Percentiles rank a stretch among this genome's conserved stretches.
Conservation (phyloP, 768 basidiomycete genomes). For the Lentinus brumalis region DNA sequence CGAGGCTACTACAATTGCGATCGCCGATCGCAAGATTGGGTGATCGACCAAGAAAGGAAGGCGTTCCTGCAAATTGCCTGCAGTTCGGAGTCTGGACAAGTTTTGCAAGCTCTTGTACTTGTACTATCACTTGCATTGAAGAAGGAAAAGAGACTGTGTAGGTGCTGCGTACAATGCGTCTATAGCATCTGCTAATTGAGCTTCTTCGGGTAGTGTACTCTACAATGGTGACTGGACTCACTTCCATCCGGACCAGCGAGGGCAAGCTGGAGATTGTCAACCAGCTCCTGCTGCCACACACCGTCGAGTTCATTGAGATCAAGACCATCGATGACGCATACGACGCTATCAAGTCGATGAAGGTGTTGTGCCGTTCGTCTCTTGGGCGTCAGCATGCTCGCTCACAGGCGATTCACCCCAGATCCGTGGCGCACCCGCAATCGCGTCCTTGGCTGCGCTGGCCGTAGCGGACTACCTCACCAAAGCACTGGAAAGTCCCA, state of each 20-base stretch:
- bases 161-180: no score
- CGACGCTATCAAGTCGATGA: slow-evolving; percentile 96
- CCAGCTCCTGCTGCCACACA: slow-evolving; percentile 84
- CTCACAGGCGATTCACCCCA: slow-evolving; percentile 24
- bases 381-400: neutral
- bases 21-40: slow-evolving; percentile 9
- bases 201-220: no score
- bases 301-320: slow-evolving; percentile 63
- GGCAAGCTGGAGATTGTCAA: slow-evolving; percentile 83
- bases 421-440: slow-evolving; percentile 94
- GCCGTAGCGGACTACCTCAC: slow-evolving; percentile 69
- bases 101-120: no score
- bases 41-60: slow-evolving; percentile 10
- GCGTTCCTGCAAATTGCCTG: slow-evolving; percentile 7
- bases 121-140: no score
- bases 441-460: slow-evolving; percentile 88
- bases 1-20: slow-evolving; percentile 9
- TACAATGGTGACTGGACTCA: slow-evolving; percentile 25
- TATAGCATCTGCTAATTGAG: no score
- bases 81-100: neutral
- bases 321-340: slow-evolving; percentile 80
- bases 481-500: slow-evolving; percentile 47
- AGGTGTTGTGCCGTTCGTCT: slow-evolving; percentile 49
- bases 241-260: slow-evolving; percentile 47
- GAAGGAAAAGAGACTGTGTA: no score